Base-by-base conservation (phyloP, 805 yeast genomes). In the Zygoascus biomembranicola region DNA sequence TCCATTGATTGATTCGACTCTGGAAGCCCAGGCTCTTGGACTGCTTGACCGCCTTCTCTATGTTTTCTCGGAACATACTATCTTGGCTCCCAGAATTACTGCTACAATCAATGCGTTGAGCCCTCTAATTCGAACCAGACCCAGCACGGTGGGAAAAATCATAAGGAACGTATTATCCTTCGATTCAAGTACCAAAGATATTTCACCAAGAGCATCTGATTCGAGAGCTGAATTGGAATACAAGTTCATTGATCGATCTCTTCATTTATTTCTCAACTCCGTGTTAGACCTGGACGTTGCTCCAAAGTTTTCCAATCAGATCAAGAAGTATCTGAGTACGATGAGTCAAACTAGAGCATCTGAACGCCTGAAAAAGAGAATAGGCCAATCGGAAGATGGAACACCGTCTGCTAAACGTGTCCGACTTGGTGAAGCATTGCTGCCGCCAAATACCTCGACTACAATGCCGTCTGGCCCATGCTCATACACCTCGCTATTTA, bases 11-110 rank as follows among this genome's bases (percentile, higher is more conserved):
- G 78, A 79, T 51, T 73, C 72, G 39, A 66, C 72, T 20, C 68
- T 90, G 57, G 89, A 85, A 59, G 79, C 84, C 6, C 96, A 90
- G 65, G 85, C 90, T 0, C 77, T 76, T 52, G 82, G 77, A 2
- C 70, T 86, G 52, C 69, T 94, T 37, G 96, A 89, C 59, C 66
- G 80, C 37, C 66, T 92, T 32, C 70, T 89, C 47, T 71, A 73
- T 46, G 71, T 77, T 16, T 71, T 90, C 52, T 72, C 74, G 43
- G 81, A 77, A 35, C 85, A 81, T 50, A 69, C 75, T n/a, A 64
- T 80, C 59, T 68, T 77, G 74, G 82, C 49, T 11, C 79, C 85
- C 4, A 59, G 81, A 2, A 78, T 86, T 51, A 78, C 88, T 14
- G 87, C 95, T 6, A 74, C 87, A 0, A 67, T 89, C 28, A 81